A percentile compares a stretch with the other conserved stretches of the same genome.
These are phyloP conservation scores for Phyllachora maydis DNA, from an alignment of 2,329 filamentous ascomycete genomes.

Conservation along the genomic window DNA sequence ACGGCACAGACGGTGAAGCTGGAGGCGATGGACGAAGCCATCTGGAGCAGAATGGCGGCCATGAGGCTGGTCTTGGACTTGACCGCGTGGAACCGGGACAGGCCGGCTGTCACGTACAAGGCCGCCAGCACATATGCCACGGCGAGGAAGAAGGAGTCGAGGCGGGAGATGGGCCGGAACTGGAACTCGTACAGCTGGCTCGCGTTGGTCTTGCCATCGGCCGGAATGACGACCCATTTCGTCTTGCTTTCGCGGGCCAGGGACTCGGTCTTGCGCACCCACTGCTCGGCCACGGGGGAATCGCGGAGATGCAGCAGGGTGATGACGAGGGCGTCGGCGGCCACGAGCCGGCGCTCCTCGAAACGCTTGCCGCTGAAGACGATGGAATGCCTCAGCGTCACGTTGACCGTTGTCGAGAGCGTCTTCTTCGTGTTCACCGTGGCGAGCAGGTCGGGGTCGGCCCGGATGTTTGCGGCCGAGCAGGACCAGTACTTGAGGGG, in stretches of 20 bases:
- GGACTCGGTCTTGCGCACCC: conserved; percentile 36
- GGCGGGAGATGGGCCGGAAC: conserved; percentile 49
- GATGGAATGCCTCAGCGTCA: conserved; percentile 57
- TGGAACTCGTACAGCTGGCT: conserved; percentile 60
- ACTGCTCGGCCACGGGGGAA: conserved; percentile 41
- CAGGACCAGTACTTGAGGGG: conserved; percentile 66
- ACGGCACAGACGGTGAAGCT: conserved; percentile 65
- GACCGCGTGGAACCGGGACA: conserved; percentile 51
- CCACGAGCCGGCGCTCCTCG: conserved; percentile 41
- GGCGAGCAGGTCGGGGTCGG: conserved; percentile 39
- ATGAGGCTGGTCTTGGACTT: conserved; percentile 58
- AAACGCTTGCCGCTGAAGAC: conserved; percentile 71
- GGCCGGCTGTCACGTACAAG: conserved; percentile 42
- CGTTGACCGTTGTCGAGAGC: conserved; percentile 45
- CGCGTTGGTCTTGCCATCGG: conserved; percentile 26
- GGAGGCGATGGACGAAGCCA: conserved; percentile 51
- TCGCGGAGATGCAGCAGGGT: conserved; percentile 50
- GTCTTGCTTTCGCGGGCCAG: conserved; percentile 26
- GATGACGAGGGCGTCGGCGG: conserved; percentile 60
- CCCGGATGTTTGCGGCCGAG: conserved; percentile 31
- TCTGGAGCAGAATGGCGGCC: conserved; percentile 48
- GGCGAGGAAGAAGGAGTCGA: conserved; percentile 42
- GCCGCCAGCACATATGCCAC: conserved; percentile 43
- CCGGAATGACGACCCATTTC: conserved; percentile 46
- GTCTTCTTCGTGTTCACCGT: conserved; percentile 48